Conservation (phyloP, 192 early-diverging fungal genomes). For the Martensiomyces pterosporus region DNA sequence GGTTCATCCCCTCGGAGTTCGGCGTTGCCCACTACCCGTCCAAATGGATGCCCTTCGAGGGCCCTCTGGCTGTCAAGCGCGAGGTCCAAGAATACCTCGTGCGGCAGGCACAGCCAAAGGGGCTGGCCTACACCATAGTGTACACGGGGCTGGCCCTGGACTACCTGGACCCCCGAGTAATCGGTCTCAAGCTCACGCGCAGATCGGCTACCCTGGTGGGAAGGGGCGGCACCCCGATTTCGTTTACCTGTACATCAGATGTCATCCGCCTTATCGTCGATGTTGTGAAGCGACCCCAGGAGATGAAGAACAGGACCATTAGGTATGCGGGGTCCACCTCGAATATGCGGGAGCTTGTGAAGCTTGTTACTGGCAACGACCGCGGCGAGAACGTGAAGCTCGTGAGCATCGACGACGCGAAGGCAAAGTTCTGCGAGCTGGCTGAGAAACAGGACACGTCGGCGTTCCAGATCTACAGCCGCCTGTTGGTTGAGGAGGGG, state of each 20-base stretch:
- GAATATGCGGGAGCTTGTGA: conserved; percentile 39
- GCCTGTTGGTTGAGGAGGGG: conserved; percentile 42
- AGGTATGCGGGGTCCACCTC: conserved; percentile 30
- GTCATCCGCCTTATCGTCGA: conserved; percentile 16
- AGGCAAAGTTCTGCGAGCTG: conserved; percentile 21
- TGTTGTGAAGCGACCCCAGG: conserved; percentile 24
- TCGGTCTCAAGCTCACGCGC: conserved; percentile 20
- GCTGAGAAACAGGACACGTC: conserved; percentile 22
- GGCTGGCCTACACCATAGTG: conserved; percentile 29
- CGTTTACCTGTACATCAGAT: conserved; percentile 27
- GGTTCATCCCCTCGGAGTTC: conserved; percentile 49
- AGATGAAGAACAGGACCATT: conserved; percentile 35
- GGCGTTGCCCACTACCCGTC: conserved; percentile 32
- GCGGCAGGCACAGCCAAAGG: conserved; percentile 4
- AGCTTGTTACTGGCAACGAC: conserved; percentile 29
- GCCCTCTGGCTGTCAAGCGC: conserved; percentile 33
- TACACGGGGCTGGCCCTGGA: conserved; percentile 47
- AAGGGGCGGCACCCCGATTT: conserved; percentile 29
- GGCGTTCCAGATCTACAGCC: conserved; percentile 33
- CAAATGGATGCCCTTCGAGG: conserved; percentile 27
- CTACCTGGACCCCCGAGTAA: conserved; percentile 30
- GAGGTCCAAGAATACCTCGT: conserved; percentile 20
- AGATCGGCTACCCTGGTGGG: conserved; percentile 38
- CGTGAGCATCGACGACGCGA: conserved; percentile 30
- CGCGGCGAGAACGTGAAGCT: conserved; percentile 30